These are phyloP conservation scores for Dillenia turbinata DNA, from an alignment of 164 flowering plant species.

Conservation along the genomic window DNA sequence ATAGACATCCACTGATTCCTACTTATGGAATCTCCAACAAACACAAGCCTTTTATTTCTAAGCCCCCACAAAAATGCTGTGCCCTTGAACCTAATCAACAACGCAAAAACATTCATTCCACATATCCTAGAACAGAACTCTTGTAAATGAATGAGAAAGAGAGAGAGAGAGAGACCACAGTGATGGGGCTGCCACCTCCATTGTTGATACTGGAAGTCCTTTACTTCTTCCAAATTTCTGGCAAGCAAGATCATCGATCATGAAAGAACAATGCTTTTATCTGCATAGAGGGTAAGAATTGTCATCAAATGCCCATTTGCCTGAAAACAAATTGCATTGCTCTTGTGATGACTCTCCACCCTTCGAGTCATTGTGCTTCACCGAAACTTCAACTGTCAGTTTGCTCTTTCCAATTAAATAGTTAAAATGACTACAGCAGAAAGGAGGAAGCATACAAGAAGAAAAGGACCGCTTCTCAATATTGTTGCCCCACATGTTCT, in stretches of 20 bases:
- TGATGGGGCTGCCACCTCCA: constrained; percentile 95
- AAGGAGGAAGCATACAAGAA: too few relatives aligned
- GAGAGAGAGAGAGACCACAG: constrained; percentile 38
- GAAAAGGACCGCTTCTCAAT: too few relatives aligned
- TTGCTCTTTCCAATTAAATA: too few relatives aligned
- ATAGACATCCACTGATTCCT: constrained; percentile 87
- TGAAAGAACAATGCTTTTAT: constrained; percentile 62
- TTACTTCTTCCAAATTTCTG: constrained; percentile 64
- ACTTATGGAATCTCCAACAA: constrained; percentile 83
- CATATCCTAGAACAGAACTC: constrained; percentile 12
- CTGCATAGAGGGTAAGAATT: constrained; percentile 64
- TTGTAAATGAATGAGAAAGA: not conserved
- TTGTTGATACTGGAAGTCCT: constrained; percentile 57
- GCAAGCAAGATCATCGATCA: constrained; percentile 87
- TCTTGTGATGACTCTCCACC: too few relatives aligned
- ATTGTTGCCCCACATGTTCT: too few relatives aligned
- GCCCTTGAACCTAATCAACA: constrained; percentile 77
- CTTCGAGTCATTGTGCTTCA: too few relatives aligned
- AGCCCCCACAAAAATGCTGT: constrained; percentile 68
- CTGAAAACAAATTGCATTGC: constrained; percentile 13
- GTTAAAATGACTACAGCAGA: too few relatives aligned
- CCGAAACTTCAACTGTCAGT: too few relatives aligned
- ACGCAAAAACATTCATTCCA: constrained; percentile 16
- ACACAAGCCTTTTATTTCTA: constrained; percentile 75
- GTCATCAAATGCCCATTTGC: constrained; percentile 86